Evolutionary conservation across 129 eudicot genomes (phyloP).

Genomic region (Cynara cardunculus): DNA sequence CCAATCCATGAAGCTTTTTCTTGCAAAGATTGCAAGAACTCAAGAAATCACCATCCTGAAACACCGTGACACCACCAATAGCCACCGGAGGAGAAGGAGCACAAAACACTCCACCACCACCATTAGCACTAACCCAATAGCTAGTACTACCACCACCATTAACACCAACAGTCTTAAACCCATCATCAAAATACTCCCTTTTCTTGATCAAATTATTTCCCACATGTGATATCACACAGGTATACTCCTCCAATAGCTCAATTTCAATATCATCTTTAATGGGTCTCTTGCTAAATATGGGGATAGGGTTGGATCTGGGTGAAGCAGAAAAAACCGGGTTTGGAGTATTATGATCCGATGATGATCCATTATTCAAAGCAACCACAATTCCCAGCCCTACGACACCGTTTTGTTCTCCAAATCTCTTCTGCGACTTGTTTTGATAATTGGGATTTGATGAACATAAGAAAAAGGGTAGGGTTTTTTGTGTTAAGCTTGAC

Average conservation of each 20-base stretch:
- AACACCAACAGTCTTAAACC: slow-evolving; percentile 18
- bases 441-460: slow-evolving; percentile 26
- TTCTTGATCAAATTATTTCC: slow-evolving; percentile 63
- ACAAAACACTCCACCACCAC: slow-evolving; percentile 35
- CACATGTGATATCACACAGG: slow-evolving; percentile 69
- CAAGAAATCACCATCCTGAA: slow-evolving; percentile 53
- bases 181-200: slow-evolving; percentile 69
- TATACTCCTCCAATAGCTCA: slow-evolving; percentile 73
- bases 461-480: slow-evolving; percentile 49
- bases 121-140: slow-evolving; percentile 23
- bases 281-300: slow-evolving; percentile 32
- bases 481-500: slow-evolving; percentile 47
- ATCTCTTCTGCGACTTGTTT: slow-evolving; percentile 41
- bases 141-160: slow-evolving; percentile 6
- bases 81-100: slow-evolving; percentile 35
- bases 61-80: slow-evolving; percentile 29
- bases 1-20: slow-evolving; percentile 82
- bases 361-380: slow-evolving; percentile 41
- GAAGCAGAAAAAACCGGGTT: slow-evolving; percentile 47
- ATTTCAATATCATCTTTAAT: slow-evolving; percentile 29
- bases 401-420: slow-evolving; percentile 52
- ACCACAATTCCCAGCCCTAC: slow-evolving; percentile 79
- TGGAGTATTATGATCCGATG: slow-evolving; percentile 29
- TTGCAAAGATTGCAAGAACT: slow-evolving; percentile 58
- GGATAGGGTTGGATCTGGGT: slow-evolving; percentile 59